Evolutionary conservation across 2,329 filamentous ascomycete genomes (phyloP).

Genomic region (Biscogniauxia mediterranea): DNA sequence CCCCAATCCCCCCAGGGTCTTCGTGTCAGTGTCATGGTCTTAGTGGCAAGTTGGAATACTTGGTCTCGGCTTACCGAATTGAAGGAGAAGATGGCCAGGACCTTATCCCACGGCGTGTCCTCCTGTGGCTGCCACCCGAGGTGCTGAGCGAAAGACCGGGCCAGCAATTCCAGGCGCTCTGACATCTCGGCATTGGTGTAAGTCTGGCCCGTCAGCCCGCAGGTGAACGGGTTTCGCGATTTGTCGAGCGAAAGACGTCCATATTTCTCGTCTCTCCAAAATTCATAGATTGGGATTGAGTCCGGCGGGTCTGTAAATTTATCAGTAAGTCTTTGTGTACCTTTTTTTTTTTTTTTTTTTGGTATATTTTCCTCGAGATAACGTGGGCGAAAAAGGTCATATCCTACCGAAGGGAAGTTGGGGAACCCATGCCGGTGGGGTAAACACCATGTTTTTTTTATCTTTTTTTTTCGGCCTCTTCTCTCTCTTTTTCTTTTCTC

Average conservation of each 20-base stretch:
- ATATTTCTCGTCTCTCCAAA: conserved; percentile 67
- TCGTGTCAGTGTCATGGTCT: not conserved
- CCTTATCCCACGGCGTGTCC: conserved; percentile 75
- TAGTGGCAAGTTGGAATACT: not conserved
- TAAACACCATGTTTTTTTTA: conserved; percentile 29
- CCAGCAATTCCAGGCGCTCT: conserved; percentile 63
- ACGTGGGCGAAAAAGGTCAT: not conserved
- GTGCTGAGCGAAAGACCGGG: conserved; percentile 63
- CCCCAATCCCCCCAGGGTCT: not conserved
- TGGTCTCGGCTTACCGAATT: conserved; percentile 53
- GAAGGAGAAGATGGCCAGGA: conserved; percentile 67
- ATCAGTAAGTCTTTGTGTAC: conserved; percentile 2
- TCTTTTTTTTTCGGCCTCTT: conserved; percentile 4
- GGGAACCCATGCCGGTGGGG: conserved; percentile 30
- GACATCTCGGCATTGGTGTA: conserved; percentile 62
- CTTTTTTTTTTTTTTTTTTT: not conserved
- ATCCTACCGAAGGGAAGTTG: conserved; percentile 29
- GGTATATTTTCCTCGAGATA: not conserved
- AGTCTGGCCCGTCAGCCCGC: conserved; percentile 63
- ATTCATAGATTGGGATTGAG: conserved; percentile 64
- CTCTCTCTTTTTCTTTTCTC: too few species aligned
- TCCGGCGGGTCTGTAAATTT: conserved; percentile 50
- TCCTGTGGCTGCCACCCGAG: conserved; percentile 68
- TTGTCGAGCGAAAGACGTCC: conserved; percentile 59
- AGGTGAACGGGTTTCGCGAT: conserved; percentile 68